Evolutionary conservation across 2,329 filamentous ascomycete species (phyloP).

Genomic region (Trichoderma atroviride): DNA sequence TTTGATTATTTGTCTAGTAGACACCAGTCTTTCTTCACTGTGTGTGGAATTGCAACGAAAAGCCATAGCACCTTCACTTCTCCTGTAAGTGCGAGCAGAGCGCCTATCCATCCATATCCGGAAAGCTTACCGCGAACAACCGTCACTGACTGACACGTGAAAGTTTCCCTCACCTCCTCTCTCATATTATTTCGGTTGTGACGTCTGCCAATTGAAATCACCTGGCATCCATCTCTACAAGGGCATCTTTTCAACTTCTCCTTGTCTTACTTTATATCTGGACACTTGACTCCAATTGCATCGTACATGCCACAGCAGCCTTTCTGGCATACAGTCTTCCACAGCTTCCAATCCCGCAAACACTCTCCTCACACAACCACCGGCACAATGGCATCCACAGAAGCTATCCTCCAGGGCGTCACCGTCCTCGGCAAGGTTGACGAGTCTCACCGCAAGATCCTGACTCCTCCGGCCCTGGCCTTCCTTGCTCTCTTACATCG

Average conservation of each 20-base stretch:
- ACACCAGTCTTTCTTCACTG: not conserved
- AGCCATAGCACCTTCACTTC: not conserved
- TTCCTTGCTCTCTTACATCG: constrained; percentile 95
- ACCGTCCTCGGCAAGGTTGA: constrained; percentile 79
- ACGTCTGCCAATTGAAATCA: constrained; percentile 1
- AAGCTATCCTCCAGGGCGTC: constrained; percentile 84
- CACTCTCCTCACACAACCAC: constrained; percentile 23
- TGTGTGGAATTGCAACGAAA: not conserved
- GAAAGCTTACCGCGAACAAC: constrained; percentile 16
- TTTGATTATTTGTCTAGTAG: not conserved
- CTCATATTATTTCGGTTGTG: not conserved
- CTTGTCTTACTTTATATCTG: not conserved
- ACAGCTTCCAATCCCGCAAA: not conserved
- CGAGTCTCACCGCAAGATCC: constrained; percentile 82
- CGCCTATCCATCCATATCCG: not conserved
- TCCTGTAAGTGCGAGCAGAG: not conserved
- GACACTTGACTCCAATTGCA: constrained; percentile 25
- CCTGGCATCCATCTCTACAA: not conserved
- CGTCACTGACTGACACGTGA: constrained; percentile 42
- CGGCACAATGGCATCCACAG: constrained; percentile 64
- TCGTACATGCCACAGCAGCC: not conserved
- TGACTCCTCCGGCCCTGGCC: constrained; percentile 84
- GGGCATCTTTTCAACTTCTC: not conserved
- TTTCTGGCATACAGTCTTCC: not conserved
- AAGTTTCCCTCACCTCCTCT: constrained; percentile 29